phyloP scores from a whole-genome alignment of 2,329 filamentous ascomycete genomes.

The Seiridium cupressi region DNA sequence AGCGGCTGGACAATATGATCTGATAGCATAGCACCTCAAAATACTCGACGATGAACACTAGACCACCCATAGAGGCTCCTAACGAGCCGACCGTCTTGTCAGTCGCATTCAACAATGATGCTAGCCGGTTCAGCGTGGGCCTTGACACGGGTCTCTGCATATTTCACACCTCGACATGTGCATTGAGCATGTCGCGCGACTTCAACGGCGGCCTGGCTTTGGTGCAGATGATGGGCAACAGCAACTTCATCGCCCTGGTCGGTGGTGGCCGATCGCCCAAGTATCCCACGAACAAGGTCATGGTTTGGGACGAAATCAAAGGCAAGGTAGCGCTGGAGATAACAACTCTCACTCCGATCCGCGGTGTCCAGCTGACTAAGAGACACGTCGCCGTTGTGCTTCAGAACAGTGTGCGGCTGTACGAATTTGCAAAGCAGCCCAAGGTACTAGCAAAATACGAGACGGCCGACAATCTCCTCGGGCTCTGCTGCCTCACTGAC shows the following conservation, averaged over 20 bases:
- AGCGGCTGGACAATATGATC: not conserved
- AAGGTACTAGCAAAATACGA: constrained; percentile 74
- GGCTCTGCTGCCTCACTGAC: constrained; percentile 74
- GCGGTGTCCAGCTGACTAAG: constrained; percentile 74
- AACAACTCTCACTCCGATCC: constrained; percentile 76
- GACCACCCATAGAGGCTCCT: constrained; percentile 78
- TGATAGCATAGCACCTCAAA: no score
- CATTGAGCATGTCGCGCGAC: constrained; percentile 34
- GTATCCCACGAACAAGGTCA: constrained; percentile 84
- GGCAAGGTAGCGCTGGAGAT: constrained; percentile 73
- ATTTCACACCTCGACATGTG: constrained; percentile 1
- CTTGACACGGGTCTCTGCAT: constrained; percentile 78
- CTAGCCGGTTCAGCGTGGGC: constrained; percentile 82
- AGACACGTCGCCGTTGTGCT: constrained; percentile 78
- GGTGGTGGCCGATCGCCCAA: constrained; percentile 84
- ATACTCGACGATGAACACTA: constrained; percentile 72
- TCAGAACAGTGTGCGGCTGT: constrained; percentile 78
- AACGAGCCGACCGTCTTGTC: constrained; percentile 75
- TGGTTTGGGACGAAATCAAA: constrained; percentile 89
- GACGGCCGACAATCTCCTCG: constrained; percentile 80
- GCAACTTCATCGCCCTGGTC: constrained; percentile 85
- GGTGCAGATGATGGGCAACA: constrained; percentile 82
- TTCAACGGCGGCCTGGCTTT: constrained; percentile 81
- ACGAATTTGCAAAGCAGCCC: constrained; percentile 72
- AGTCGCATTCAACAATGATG: constrained; percentile 80